Evolutionary conservation across 139 green algal species (phyloP).

Genomic region (Picochlorum sp.): DNA sequence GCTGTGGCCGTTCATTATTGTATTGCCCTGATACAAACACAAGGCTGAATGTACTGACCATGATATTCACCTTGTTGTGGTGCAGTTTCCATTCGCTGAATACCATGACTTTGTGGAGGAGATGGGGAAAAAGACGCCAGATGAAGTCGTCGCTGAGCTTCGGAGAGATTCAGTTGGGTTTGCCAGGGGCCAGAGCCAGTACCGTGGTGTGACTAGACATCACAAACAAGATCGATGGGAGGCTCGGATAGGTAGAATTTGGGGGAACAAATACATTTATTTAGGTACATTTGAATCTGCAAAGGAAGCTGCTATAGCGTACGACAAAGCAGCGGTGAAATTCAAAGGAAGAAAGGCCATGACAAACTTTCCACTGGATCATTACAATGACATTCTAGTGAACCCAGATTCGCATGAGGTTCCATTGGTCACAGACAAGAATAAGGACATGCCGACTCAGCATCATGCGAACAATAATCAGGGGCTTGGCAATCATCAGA

Average conservation of each 20-base stretch:
- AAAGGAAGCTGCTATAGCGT: constrained; percentile 51
- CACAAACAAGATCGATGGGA: constrained; percentile 71
- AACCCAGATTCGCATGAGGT: constrained; percentile 21
- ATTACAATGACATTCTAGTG: constrained; percentile 35
- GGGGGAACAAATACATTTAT: constrained; percentile 47
- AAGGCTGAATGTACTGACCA: no score
- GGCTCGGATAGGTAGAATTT: constrained; percentile 67
- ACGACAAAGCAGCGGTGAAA: constrained; percentile 57
- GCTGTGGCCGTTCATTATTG: background rate
- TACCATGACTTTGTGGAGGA: constrained; percentile 44
- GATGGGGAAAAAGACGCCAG: constrained; percentile 40
- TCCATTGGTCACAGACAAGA: background rate
- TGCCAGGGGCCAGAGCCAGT: constrained; percentile 46
- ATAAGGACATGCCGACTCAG: background rate
- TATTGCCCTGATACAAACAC: background rate
- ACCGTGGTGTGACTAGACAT: constrained; percentile 72
- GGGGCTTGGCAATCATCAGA: no score
- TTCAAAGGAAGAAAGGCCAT: constrained; percentile 45
- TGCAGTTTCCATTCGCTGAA: constrained; percentile 24
- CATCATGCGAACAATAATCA: background rate
- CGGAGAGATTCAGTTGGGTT: constrained; percentile 50
- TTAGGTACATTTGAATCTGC: constrained; percentile 58
- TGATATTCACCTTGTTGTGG: background rate
- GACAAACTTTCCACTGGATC: constrained; percentile 50
- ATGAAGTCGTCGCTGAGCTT: constrained; percentile 59